Evolutionary conservation across 1,139 yeast species (phyloP).

Genomic region (Geotrichum klebahnii): DNA sequence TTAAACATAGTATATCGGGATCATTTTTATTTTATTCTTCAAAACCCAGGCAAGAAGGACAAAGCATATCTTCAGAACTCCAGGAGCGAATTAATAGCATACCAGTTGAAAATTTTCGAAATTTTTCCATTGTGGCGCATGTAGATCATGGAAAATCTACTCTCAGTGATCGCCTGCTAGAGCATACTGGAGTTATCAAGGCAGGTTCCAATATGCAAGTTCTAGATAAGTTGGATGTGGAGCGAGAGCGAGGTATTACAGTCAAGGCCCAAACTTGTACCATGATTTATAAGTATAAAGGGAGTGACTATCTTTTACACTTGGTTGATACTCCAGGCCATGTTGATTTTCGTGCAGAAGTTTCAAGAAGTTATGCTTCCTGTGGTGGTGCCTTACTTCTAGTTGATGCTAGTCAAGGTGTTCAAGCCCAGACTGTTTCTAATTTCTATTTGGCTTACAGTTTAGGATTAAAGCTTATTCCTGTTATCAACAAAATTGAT

Average conservation of each 20-base stretch:
- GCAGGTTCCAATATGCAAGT: constrained; percentile 77
- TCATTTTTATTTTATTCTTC: constrained; percentile 4
- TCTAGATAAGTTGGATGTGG: constrained; percentile 88
- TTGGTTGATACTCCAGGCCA: constrained; percentile 97
- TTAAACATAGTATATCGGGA: neutral
- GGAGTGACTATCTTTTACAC: constrained; percentile 74
- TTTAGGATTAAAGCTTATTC: constrained; percentile 74
- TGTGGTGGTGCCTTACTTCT: constrained; percentile 90
- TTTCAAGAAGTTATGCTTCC: constrained; percentile 86
- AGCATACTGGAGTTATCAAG: constrained; percentile 82
- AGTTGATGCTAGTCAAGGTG: constrained; percentile 95
- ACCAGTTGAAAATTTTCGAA: constrained; percentile 78
- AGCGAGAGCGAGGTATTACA: constrained; percentile 92
- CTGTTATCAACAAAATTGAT: constrained; percentile 90
- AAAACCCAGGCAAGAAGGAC: constrained; percentile 16
- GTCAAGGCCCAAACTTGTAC: constrained; percentile 96
- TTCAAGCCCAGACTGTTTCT: constrained; percentile 97
- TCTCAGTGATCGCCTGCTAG: constrained; percentile 77
- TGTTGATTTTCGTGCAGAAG: constrained; percentile 93
- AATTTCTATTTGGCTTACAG: constrained; percentile 87
- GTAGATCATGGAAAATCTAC: constrained; percentile 98
- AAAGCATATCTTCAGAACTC: constrained; percentile 23
- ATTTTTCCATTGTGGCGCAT: constrained; percentile 94
- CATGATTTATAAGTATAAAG: constrained; percentile 74
- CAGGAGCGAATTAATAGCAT: constrained; percentile 60